phyloP scores from a whole-genome alignment of 768 basidiomycete genomes.

The Lactifluus volemus region DNA sequence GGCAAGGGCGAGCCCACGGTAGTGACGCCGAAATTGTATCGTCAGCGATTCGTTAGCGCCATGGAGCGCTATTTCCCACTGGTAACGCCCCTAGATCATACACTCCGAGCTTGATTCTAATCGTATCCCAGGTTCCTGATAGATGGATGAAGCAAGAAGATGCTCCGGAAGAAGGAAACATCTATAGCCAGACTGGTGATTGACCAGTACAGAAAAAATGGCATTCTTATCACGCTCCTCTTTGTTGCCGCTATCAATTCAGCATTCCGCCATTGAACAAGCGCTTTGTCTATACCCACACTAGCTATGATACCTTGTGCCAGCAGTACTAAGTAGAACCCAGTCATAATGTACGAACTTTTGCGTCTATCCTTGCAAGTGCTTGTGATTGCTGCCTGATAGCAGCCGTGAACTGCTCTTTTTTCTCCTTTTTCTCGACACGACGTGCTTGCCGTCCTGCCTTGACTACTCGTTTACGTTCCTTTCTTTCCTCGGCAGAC shows the following conservation, averaged over 20 bases:
- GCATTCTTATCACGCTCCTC: not conserved
- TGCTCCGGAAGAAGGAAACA: conserved; percentile 54
- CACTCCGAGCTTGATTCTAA: conserved; percentile 1
- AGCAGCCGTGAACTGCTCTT: conserved; percentile 56
- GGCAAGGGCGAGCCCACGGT: conserved; percentile 91
- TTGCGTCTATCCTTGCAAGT: conserved; percentile 36
- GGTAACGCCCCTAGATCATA: conserved; percentile 34
- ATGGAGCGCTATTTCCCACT: conserved; percentile 89
- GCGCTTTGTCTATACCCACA: conserved; percentile 14
- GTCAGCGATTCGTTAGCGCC: conserved; percentile 75
- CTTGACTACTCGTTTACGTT: conserved; percentile 63
- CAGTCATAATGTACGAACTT: conserved; percentile 25
- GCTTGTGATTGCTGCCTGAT: conserved; percentile 48
- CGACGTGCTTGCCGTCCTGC: conserved; percentile 55
- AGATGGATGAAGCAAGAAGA: conserved; percentile 88
- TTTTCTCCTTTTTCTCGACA: conserved; percentile 55
- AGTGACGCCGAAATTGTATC: conserved; percentile 91
- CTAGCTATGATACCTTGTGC: conserved; percentile 3
- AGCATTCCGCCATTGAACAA: not conserved
- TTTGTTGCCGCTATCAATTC: not conserved
- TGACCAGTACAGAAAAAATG: not conserved
- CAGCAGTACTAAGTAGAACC: not conserved
- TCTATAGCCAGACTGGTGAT: conserved; percentile 35
- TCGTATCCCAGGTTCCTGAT: conserved; percentile 60
- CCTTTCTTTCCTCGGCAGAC: conserved; percentile 62